Evolutionary conservation across 352 stramenopile genomes (phyloP).

Genomic region (Saprolegnia diclina): DNA sequence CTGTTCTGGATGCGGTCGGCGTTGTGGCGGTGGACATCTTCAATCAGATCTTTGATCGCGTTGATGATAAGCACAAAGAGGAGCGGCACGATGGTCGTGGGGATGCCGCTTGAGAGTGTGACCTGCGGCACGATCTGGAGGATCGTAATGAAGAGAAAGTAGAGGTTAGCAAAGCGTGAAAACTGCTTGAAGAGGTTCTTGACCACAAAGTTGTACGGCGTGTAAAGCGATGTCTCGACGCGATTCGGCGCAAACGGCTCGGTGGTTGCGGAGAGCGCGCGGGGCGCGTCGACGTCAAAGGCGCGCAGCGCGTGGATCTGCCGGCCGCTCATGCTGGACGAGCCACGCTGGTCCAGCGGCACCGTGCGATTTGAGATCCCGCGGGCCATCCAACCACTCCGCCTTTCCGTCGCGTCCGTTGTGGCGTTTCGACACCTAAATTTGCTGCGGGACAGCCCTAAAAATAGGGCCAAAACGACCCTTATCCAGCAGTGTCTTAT

Average conservation of each 20-base stretch:
- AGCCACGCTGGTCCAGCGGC: background rate
- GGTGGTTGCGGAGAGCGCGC: conserved; percentile 11
- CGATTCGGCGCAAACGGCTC: conserved; percentile 39
- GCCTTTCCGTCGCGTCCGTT: background rate
- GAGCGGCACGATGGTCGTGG: conserved; percentile 79
- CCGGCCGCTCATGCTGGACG: background rate
- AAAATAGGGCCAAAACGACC: no score
- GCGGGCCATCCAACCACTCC: background rate
- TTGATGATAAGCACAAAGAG: conserved; percentile 83
- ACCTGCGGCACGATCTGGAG: conserved; percentile 79
- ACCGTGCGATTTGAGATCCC: background rate
- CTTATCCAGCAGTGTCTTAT: no score
- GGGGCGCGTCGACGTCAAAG: conserved; percentile 30
- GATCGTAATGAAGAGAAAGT: conserved; percentile 86
- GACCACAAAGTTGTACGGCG: conserved; percentile 50
- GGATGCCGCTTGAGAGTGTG: conserved; percentile 72
- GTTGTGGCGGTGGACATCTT: conserved; percentile 71
- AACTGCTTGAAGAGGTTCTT: conserved; percentile 79
- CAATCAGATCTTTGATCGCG: conserved; percentile 65
- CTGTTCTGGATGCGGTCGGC: conserved; percentile 66
- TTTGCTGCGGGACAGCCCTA: no score
- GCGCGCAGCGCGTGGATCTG: conserved; percentile 22
- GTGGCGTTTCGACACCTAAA: background rate
- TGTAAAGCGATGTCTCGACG: conserved; percentile 58
- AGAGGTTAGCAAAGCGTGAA: conserved; percentile 84